Conservation (phyloP, 768 basidiomycete genomes). For the Omphalotus guepiniiformis region DNA sequence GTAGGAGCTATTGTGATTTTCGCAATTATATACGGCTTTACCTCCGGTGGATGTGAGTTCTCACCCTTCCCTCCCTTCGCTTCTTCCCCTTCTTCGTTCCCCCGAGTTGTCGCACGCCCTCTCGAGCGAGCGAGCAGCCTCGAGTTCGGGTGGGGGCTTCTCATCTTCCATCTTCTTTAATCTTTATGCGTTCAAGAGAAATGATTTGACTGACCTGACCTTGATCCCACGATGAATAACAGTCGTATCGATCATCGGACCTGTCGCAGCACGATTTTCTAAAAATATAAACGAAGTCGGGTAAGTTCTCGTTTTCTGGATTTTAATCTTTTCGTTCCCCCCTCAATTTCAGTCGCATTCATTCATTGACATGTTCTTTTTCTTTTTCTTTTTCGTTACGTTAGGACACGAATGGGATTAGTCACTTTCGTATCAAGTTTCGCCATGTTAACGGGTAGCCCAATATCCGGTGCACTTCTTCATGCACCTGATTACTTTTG, state of each 20-base stretch:
- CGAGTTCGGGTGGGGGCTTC: no score
- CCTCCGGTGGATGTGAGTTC: slow-evolving; percentile 7
- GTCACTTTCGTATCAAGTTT: slow-evolving; percentile 6
- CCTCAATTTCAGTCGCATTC: background rate
- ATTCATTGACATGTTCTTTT: background rate
- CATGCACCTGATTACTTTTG: slow-evolving; percentile 5
- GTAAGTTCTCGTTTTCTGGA: background rate
- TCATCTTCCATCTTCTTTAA: no score
- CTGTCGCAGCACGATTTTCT: slow-evolving; percentile 5
- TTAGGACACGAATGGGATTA: slow-evolving; percentile 9
- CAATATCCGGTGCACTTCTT: slow-evolving; percentile 5
- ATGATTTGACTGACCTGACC: no score
- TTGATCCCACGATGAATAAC: no score
- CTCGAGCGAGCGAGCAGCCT: no score
- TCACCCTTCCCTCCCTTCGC: background rate
- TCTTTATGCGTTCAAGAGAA: no score
- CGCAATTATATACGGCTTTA: slow-evolving; percentile 7
- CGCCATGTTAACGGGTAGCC: slow-evolving; percentile 8
- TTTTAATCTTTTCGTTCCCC: background rate
- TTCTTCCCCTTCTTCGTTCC: background rate
- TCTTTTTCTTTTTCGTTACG: background rate
- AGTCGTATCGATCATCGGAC: slow-evolving; percentile 8
- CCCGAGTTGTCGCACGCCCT: no score
- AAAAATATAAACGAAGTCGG: slow-evolving; percentile 10
- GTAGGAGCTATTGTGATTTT: slow-evolving; percentile 1